phyloP scores from a whole-genome alignment of 345 rosid genomes.

The Citrus glauca region DNA sequence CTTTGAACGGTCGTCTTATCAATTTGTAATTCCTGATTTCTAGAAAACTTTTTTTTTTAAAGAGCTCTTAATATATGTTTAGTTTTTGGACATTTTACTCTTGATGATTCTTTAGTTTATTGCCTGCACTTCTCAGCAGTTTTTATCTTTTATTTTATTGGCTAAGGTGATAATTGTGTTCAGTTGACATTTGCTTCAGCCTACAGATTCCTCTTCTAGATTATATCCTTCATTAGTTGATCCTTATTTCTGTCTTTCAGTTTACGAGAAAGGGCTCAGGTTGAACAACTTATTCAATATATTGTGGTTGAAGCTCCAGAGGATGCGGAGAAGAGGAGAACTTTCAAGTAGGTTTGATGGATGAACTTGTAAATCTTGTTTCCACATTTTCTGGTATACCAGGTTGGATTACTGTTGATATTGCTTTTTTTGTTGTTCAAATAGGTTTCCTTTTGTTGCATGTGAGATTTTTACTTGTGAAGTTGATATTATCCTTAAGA shows the following conservation, averaged over 20 bases:
- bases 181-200: background rate
- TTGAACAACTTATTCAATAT: conserved; percentile 71
- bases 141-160: background rate
- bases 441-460: conserved; percentile 87
- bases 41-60: background rate
- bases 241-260: conserved; percentile 36
- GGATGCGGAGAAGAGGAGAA: conserved; percentile 62
- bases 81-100: background rate
- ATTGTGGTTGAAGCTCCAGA: conserved; percentile 77
- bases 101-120: background rate
- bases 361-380: conserved; percentile 6
- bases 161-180: background rate
- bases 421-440: background rate
- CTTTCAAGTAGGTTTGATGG: conserved; percentile 59
- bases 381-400: background rate
- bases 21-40: conserved; percentile 54
- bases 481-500: conserved; percentile 84
- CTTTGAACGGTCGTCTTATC: conserved; percentile 78
- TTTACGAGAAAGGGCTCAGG: conserved; percentile 74
- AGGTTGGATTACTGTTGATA: background rate
- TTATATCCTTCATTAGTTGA: conserved; percentile 9
- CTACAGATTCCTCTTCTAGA: background rate
- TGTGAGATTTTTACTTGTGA: conserved; percentile 94
- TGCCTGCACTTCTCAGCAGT: background rate
- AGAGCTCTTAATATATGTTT: background rate